These are phyloP conservation scores for Forsythia viridissima DNA, from an alignment of 257 asterid genomes.

Conservation along the genomic window DNA sequence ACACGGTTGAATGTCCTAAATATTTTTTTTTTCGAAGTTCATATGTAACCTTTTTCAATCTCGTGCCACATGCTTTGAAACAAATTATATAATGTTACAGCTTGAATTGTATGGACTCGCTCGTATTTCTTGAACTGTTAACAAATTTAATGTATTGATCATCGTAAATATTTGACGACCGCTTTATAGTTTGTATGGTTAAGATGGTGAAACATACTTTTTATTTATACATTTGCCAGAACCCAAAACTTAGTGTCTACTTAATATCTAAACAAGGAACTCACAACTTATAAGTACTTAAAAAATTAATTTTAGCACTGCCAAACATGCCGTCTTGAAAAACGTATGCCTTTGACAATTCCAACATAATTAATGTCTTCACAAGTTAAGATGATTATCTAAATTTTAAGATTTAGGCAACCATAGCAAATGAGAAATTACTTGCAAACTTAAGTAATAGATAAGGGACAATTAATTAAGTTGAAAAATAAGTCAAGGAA, in stretches of 20 bases:
- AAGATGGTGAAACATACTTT: too few species aligned
- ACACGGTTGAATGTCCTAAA: neutral
- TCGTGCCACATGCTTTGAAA: neutral
- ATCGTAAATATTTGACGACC: neutral
- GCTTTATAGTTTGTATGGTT: too few species aligned
- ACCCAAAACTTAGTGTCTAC: too few species aligned
- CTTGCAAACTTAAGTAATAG: neutral
- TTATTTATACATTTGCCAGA: too few species aligned
- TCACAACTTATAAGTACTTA: too few species aligned
- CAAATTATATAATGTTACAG: slow-evolving; percentile 4
- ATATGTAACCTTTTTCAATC: neutral
- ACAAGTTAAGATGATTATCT: neutral
- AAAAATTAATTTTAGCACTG: too few species aligned
- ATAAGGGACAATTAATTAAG: too few species aligned
- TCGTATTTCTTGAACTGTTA: too few species aligned
- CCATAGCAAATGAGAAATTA: neutral
- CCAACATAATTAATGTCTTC: neutral
- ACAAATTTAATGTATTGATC: neutral
- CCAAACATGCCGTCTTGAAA: neutral
- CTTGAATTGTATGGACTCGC: neutral
- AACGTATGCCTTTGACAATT: neutral
- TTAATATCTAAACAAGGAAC: too few species aligned
- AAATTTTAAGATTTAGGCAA: neutral
- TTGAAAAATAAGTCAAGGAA: neutral
- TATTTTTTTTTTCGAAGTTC: neutral